These are phyloP conservation scores for Colletotrichum melonis DNA, from an alignment of 2,329 filamentous ascomycete genomes.

Conservation along the genomic window DNA sequence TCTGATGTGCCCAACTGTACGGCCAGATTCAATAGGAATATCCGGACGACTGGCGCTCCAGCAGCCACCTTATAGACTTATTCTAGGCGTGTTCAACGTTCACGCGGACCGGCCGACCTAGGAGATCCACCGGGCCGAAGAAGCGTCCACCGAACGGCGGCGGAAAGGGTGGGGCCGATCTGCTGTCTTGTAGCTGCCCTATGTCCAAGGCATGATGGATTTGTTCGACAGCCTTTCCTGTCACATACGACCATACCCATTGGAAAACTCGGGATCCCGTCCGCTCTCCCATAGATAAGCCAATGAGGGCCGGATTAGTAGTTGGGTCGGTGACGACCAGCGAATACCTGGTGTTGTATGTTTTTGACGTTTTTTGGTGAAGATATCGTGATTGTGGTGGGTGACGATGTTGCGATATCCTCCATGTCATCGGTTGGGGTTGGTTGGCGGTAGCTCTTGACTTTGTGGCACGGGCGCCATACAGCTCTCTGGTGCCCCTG, in stretches of 20 bases:
- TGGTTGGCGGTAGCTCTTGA: too few species aligned
- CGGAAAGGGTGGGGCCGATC: neutral
- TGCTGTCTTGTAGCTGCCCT: neutral
- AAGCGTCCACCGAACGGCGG: neutral
- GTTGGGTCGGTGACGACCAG: too few species aligned
- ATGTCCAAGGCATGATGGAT: too few species aligned
- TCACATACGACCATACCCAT: neutral
- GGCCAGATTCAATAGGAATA: neutral
- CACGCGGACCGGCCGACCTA: neutral
- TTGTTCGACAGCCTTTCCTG: rapidly evolving
- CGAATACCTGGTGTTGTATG: too few species aligned
- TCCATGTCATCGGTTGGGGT: too few species aligned
- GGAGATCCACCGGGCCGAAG: neutral
- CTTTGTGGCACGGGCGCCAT: too few species aligned
- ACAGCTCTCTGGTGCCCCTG: too few species aligned
- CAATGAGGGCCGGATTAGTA: too few species aligned
- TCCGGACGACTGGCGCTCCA: neutral
- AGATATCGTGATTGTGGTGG: too few species aligned
- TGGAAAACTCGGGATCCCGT: neutral
- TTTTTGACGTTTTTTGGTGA: too few species aligned
- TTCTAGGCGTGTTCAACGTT: neutral
- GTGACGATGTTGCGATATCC: too few species aligned
- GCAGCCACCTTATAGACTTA: neutral
- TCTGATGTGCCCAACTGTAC: neutral
- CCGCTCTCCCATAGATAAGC: too few species aligned